These are phyloP conservation scores for Malus sieversii DNA, from an alignment of 306 rosid species.

Conservation along the genomic window DNA sequence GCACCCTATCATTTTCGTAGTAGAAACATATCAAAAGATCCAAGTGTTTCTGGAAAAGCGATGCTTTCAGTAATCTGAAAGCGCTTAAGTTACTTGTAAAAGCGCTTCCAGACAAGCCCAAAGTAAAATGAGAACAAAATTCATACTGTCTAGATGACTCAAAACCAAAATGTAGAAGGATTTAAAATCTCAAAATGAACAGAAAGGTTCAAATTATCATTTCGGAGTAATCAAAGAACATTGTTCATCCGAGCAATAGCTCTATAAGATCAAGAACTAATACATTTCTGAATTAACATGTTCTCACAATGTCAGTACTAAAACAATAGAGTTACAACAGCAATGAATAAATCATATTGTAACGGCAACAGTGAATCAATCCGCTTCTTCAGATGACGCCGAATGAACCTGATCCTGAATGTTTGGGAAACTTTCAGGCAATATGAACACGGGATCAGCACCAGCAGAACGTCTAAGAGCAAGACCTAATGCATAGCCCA, in stretches of 20 bases:
- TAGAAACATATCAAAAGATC: too few relatives aligned
- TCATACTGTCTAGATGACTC: background rate
- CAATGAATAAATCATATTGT: background rate
- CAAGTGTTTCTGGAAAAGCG: too few relatives aligned
- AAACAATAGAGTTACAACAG: background rate
- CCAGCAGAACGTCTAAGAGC: constrained; percentile 36
- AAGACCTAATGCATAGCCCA: constrained; percentile 61
- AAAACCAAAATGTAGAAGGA: background rate
- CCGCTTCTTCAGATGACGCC: constrained; percentile 28
- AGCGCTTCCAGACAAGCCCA: too few relatives aligned
- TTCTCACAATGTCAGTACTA: background rate
- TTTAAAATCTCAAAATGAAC: too few relatives aligned
- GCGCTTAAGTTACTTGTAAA: too few relatives aligned
- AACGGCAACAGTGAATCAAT: background rate
- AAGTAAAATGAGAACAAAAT: background rate
- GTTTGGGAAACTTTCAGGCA: constrained; percentile 49
- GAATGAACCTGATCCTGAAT: constrained; percentile 24
- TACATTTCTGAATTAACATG: background rate
- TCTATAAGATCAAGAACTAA: background rate
- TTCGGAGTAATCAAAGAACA: background rate
- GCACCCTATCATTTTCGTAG: too few relatives aligned
- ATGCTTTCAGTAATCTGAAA: too few relatives aligned
- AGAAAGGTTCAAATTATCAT: background rate
- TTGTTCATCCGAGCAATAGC: background rate
- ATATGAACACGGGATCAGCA: constrained; percentile 23